Evolutionary conservation across 345 rosid species (phyloP).

Genomic region (Hibiscus tridactylites): DNA sequence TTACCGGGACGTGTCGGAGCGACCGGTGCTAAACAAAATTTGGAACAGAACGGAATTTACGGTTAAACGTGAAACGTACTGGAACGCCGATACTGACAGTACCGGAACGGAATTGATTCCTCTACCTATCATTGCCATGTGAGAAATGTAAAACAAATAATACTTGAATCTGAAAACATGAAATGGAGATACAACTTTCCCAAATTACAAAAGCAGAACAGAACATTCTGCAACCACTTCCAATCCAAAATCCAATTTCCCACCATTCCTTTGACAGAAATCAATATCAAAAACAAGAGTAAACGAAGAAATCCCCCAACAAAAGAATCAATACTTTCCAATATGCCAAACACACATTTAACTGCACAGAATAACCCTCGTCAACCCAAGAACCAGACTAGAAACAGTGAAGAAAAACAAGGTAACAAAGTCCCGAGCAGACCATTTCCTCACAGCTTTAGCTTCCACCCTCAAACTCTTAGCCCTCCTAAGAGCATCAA

Average conservation of each 20-base stretch:
- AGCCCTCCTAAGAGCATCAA: slow-evolving; percentile 86
- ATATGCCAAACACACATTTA: slow-evolving; percentile 15
- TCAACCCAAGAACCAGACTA: slow-evolving; percentile 67
- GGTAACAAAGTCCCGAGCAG: slow-evolving; percentile 68
- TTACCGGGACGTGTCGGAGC: no score
- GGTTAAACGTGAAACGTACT: no score
- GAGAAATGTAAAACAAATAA: neutral
- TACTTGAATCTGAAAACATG: neutral
- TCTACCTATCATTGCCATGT: no score
- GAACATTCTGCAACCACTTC: no score
- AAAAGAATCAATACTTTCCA: neutral
- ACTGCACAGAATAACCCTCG: slow-evolving; percentile 62
- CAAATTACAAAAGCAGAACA: slow-evolving; percentile 10
- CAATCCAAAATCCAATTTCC: no score
- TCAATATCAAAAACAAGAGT: neutral
- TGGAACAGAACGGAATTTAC: no score
- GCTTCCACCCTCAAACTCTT: slow-evolving; percentile 81
- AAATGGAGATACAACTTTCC: neutral
- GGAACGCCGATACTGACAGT: no score
- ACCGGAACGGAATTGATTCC: no score
- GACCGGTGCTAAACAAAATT: no score
- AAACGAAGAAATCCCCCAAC: neutral
- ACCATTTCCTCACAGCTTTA: slow-evolving; percentile 69
- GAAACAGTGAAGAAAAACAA: slow-evolving; percentile 70
- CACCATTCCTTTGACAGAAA: no score